Conservation (phyloP, 177 flowering plant species). For the Tripterygium wilfordii region DNA sequence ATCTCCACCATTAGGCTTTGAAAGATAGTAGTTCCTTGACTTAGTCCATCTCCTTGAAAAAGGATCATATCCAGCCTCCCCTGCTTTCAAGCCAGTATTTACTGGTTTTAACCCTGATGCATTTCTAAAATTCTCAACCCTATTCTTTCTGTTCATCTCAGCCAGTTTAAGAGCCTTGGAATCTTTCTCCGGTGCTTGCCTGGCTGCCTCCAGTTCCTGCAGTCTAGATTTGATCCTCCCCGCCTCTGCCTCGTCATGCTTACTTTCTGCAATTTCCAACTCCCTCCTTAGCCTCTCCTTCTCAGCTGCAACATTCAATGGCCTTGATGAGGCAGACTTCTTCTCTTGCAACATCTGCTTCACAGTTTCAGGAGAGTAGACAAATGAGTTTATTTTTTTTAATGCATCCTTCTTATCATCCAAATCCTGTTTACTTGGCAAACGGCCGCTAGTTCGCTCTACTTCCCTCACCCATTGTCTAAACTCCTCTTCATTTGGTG, state of each 20-base stretch:
- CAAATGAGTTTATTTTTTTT: slow-evolving; percentile 51
- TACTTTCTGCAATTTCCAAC: slow-evolving; percentile 64
- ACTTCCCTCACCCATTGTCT: slow-evolving; percentile 80
- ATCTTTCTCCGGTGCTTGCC: slow-evolving; percentile 47
- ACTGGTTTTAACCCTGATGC: slow-evolving; percentile 72
- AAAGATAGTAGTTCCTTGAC: slow-evolving; percentile 72
- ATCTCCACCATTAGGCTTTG: slow-evolving; percentile 37
- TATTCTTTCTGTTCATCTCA: slow-evolving; percentile 88
- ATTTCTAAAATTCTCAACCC: slow-evolving; percentile 87
- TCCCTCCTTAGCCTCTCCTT: slow-evolving; percentile 78
- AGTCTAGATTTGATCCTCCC: slow-evolving; percentile 65
- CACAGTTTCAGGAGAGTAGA: slow-evolving; percentile 87
- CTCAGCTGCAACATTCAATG: slow-evolving; percentile 82
- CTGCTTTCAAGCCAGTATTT: slow-evolving; percentile 67
- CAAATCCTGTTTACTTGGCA: slow-evolving; percentile 69
- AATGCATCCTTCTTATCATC: slow-evolving; percentile 76
- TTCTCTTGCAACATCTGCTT: slow-evolving; percentile 96
- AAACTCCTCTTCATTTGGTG: slow-evolving; percentile 69
- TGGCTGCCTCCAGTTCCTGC: slow-evolving; percentile 61
- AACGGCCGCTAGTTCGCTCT: slow-evolving; percentile 60
- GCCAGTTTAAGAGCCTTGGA: slow-evolving; percentile 75
- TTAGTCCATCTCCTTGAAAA: slow-evolving; percentile 97
- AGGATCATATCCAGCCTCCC: slow-evolving; percentile 96
- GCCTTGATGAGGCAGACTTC: slow-evolving; percentile 76
- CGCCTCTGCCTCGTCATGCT: slow-evolving; percentile 54